Conservation (phyloP, 2,329 filamentous ascomycete species). For the Colletotrichum neosansevieriae region DNA sequence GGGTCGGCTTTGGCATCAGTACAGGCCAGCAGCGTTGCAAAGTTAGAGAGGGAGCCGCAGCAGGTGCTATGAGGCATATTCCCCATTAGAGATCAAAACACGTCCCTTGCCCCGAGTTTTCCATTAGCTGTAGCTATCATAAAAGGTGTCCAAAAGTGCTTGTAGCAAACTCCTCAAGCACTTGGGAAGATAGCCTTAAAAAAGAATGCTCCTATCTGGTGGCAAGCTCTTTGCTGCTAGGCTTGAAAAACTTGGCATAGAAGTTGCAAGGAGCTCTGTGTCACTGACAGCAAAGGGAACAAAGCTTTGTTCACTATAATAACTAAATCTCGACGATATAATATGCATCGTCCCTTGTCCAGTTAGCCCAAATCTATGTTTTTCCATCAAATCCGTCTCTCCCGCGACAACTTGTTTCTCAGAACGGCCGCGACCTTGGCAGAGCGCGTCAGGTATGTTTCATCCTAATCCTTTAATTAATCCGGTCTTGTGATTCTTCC, state of each 20-base stretch:
- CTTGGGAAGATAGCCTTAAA: neutral
- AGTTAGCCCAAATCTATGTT: neutral
- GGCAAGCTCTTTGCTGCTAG: neutral
- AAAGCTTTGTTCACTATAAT: neutral
- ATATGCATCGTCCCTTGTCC: neutral
- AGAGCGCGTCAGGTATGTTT: neutral
- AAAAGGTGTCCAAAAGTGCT: neutral
- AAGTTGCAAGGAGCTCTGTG: neutral
- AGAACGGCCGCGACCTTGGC: neutral
- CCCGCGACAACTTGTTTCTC: neutral
- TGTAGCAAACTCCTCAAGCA: neutral
- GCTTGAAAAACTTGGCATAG: neutral
- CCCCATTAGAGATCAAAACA: neutral
- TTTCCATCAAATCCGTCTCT: neutral
- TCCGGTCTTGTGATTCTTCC: neutral
- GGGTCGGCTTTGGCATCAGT: neutral
- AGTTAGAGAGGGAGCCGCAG: neutral
- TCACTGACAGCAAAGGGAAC: neutral
- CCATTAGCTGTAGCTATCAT: neutral
- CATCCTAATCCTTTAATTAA: neutral
- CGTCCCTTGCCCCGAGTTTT: neutral
- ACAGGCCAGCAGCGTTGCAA: neutral
- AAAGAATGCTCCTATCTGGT: neutral
- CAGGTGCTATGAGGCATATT: neutral
- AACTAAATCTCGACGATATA: neutral